These are phyloP conservation scores for Zopfia rhizophila DNA, from an alignment of 2,329 filamentous ascomycete species.

Conservation along the genomic window DNA sequence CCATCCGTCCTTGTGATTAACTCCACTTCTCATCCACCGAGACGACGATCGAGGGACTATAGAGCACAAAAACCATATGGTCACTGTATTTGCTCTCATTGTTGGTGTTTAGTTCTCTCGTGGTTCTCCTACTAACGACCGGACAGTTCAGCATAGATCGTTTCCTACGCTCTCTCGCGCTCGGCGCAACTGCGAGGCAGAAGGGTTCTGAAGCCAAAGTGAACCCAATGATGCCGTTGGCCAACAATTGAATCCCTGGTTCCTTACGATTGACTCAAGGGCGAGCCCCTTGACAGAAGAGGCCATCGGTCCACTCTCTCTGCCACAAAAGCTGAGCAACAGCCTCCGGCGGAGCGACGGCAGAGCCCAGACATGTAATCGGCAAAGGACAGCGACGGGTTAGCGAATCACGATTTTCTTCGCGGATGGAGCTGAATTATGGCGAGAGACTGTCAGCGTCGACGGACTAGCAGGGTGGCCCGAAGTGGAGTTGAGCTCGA, in stretches of 20 bases:
- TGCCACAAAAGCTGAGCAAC: slow-evolving; percentile 21
- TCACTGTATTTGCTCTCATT: slow-evolving; percentile 18
- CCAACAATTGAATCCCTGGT: slow-evolving; percentile 18
- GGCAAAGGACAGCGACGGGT: slow-evolving; percentile 19
- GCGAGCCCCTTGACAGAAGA: slow-evolving; percentile 20
- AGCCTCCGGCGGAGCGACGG: slow-evolving; percentile 21
- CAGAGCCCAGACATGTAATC: slow-evolving; percentile 21
- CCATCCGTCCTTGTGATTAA: slow-evolving; percentile 18
- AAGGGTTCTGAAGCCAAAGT: slow-evolving; percentile 18
- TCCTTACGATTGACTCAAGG: slow-evolving; percentile 16
- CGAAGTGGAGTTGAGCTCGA: slow-evolving; percentile 16
- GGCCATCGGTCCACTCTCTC: slow-evolving; percentile 22
- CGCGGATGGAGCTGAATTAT: slow-evolving; percentile 17
- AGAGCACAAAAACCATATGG: slow-evolving; percentile 16
- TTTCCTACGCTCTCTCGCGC: slow-evolving; percentile 20
- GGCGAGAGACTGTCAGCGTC: slow-evolving; percentile 20
- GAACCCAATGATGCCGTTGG: slow-evolving; percentile 16
- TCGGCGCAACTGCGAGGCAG: slow-evolving; percentile 15
- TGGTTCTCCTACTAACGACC: slow-evolving; percentile 21
- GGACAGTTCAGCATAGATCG: slow-evolving; percentile 18
- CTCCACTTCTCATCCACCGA: slow-evolving; percentile 18
- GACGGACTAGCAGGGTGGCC: slow-evolving; percentile 16
- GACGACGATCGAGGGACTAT: slow-evolving; percentile 19
- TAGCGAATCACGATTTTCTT: slow-evolving; percentile 23
- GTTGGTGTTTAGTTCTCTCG: slow-evolving; percentile 18